A percentile compares a stretch with the other conserved stretches of the same genome.
phyloP scores from a whole-genome alignment of 805 yeast species.

The Teunomyces atbi region DNA sequence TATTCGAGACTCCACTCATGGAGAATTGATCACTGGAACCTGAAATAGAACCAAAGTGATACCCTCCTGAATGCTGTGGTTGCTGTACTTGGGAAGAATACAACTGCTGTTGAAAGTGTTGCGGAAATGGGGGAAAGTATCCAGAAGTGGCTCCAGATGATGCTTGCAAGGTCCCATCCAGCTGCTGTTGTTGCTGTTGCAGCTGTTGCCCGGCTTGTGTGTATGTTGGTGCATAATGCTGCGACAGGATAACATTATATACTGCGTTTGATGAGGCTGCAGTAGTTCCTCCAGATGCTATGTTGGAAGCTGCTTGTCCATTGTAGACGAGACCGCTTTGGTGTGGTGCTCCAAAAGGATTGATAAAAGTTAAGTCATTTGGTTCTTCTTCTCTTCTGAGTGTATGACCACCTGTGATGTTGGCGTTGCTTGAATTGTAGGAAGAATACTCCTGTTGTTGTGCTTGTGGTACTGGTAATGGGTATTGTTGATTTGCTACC shows the following conservation, averaged over 20 bases:
- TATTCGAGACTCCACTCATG: constrained; percentile 6
- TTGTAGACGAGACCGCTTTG: constrained; percentile 6
- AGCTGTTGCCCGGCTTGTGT: constrained; percentile 3
- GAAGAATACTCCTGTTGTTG: constrained; percentile 5
- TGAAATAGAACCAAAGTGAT: constrained; percentile 8
- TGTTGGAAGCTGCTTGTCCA: neutral
- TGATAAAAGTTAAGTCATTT: constrained; percentile 19
- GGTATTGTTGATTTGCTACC: constrained; percentile 9
- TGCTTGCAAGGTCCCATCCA: neutral
- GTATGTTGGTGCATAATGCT: constrained; percentile 4
- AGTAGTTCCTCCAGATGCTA: neutral
- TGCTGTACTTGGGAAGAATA: constrained; percentile 6
- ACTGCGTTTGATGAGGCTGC: constrained; percentile 2
- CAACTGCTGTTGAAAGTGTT: constrained; percentile 8
- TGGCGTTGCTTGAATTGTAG: neutral
- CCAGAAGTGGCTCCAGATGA: constrained; percentile 4
- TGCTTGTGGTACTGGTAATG: constrained; percentile 4
- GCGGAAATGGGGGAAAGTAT: constrained; percentile 10
- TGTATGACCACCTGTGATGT: neutral
- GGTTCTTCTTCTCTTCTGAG: constrained; percentile 14
- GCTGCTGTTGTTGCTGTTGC: constrained; percentile 5
- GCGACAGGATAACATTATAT: constrained; percentile 5
- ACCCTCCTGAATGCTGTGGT: constrained; percentile 6
- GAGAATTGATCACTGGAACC: constrained; percentile 9
- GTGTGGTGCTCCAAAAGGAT: constrained; percentile 17